Percentiles rank a stretch among this genome's conserved stretches.
These are phyloP conservation scores for Hyaloscypha hepaticicola DNA, from an alignment of 495 filamentous ascomycete species.

Conservation along the genomic window DNA sequence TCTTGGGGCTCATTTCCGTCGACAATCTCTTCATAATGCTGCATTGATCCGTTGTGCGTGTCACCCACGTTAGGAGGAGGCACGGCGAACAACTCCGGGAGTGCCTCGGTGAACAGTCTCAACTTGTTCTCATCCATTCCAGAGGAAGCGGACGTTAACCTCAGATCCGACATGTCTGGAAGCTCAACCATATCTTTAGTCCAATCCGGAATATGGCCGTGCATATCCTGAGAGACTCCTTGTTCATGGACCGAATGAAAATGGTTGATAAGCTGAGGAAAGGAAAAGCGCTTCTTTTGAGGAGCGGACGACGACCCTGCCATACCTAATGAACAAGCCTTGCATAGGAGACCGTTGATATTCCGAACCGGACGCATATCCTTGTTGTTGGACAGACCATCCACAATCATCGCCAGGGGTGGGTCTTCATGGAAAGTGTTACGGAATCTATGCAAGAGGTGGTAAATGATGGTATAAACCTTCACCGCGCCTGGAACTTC, in stretches of 20 bases:
- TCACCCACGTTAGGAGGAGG: slow-evolving; percentile 5
- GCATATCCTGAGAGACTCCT: slow-evolving; percentile 34
- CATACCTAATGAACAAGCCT: slow-evolving; percentile 50
- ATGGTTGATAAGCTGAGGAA: slow-evolving; percentile 64
- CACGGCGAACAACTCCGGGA: slow-evolving; percentile 42
- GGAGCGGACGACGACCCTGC: slow-evolving; percentile 29
- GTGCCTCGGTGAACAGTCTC: slow-evolving; percentile 54
- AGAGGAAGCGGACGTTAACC: slow-evolving; percentile 43
- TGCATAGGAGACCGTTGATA: slow-evolving; percentile 63
- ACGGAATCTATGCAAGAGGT: slow-evolving; percentile 54
- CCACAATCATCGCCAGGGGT: slow-evolving; percentile 59
- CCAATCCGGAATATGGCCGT: slow-evolving; percentile 54
- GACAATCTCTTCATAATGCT: slow-evolving; percentile 6
- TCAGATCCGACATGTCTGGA: slow-evolving; percentile 51
- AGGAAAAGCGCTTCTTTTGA: slow-evolving; percentile 53
- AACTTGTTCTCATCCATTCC: slow-evolving; percentile 58
- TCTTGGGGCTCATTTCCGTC: slow-evolving; percentile 9
- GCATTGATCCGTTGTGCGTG: not conserved
- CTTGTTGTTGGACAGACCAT: slow-evolving; percentile 62
- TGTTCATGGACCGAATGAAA: slow-evolving; percentile 59
- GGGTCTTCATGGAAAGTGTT: slow-evolving; percentile 54
- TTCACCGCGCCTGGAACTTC: slow-evolving; percentile 61
- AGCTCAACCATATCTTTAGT: slow-evolving; percentile 68
- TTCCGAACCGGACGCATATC: slow-evolving; percentile 67
- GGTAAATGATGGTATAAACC: slow-evolving; percentile 63